Base-by-base conservation (phyloP, 2,329 filamentous ascomycete species). In the Fonsecaea pugnacius region DNA sequence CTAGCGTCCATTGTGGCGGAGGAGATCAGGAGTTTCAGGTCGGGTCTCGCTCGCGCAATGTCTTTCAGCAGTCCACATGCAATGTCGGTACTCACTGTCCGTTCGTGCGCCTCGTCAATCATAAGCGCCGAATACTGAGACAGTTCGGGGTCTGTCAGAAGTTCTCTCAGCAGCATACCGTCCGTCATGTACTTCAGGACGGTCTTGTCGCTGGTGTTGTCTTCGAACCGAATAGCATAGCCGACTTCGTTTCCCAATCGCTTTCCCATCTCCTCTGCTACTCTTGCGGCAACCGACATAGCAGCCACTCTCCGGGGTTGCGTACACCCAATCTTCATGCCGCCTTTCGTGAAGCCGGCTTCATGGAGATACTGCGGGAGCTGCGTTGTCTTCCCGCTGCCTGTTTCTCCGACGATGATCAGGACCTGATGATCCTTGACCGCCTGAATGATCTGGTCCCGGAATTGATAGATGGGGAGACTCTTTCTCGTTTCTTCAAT, bases 81-180 rank as follows among this genome's bases (percentile, higher is more conserved):
- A 62, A 99, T 93, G 76, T 99, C 95, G 0, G 94, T 96, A 59
- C 92, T 88, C 0, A 98, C 85, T 0, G 92, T 96, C 70, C 95
- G 85, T 75, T 99, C 95, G 84, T 99, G 95, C 0, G 95, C 95
- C 76, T 99, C 95, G 74, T 99, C 95, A 62, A 99, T 94, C 89
- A 99, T 97, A 67, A 99, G 79, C 12, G 89, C 91, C 4, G 91
- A 91, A 72, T 98, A 98, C 16, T 87, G 87, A 1, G 87, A 85
- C 5, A 98, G 80, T 70, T 94, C 88, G 0, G 94, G 93, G 72
- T 96, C 92, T 0, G 91, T 94, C 79, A 97, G 86, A 69, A 97
- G 90, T 74, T 96, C 92, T 74, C 92, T 85, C 33, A 98, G 81
- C 43, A 98, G 81, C 90, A 98, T 96, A 74, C 95, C 95, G 73